Percentiles rank a stretch among this genome's conserved stretches.
phyloP scores from a whole-genome alignment of 352 stramenopile species.

The Pythium aristosporum region DNA sequence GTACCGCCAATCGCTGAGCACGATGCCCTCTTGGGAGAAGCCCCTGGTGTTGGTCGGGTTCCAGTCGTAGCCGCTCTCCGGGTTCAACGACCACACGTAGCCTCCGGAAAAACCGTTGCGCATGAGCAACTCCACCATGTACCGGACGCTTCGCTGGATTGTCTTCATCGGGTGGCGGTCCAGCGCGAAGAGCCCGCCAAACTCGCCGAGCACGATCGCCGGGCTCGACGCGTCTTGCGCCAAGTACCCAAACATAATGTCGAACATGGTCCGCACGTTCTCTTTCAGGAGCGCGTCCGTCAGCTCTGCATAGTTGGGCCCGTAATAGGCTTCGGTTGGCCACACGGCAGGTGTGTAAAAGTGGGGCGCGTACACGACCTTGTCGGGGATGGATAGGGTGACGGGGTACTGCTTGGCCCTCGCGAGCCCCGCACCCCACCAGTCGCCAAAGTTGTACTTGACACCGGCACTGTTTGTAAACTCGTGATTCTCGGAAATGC shows the following conservation, averaged over 20 bases:
- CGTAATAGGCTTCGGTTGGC: slow-evolving; percentile 55
- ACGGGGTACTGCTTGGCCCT: slow-evolving; percentile 41
- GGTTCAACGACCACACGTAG: slow-evolving; percentile 73
- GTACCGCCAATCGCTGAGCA: slow-evolving; percentile 51
- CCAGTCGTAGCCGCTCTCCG: slow-evolving; percentile 63
- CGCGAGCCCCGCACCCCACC: slow-evolving; percentile 55
- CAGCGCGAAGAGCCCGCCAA: slow-evolving; percentile 54
- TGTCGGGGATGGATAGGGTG: slow-evolving; percentile 44
- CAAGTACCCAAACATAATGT: slow-evolving; percentile 30
- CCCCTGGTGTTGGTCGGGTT: slow-evolving; percentile 35
- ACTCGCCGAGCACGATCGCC: slow-evolving; percentile 60
- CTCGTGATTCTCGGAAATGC: slow-evolving; percentile 39
- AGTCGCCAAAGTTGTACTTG: slow-evolving; percentile 54
- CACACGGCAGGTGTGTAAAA: slow-evolving; percentile 69
- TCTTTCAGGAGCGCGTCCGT: slow-evolving; percentile 15
- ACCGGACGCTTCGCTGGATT: slow-evolving; percentile 46
- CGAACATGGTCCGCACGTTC: slow-evolving; percentile 18
- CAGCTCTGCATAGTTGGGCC: slow-evolving; percentile 48
- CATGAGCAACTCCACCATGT: slow-evolving; percentile 50
- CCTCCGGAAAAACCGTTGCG: slow-evolving; percentile 44
- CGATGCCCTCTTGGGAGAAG: slow-evolving; percentile 45
- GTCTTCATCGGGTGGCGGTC: slow-evolving; percentile 55
- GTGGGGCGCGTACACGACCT: slow-evolving; percentile 76
- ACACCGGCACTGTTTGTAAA: slow-evolving; percentile 34
- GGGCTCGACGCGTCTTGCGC: slow-evolving; percentile 28